Conservation (phyloP, 768 basidiomycete genomes). For the Russula dissimulans region DNA sequence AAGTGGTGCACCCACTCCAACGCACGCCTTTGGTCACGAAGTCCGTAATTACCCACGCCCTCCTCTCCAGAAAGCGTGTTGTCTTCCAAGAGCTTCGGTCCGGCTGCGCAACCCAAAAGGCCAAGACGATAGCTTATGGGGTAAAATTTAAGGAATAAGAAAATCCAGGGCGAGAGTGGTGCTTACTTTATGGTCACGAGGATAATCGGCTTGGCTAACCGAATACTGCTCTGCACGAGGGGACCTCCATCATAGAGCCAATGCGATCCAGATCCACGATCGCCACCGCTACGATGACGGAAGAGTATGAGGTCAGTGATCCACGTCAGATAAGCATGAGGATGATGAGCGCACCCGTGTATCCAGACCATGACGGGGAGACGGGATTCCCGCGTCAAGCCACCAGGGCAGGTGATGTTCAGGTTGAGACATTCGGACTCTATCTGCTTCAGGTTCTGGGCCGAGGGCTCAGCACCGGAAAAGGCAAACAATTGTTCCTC, state of each 20-base stretch:
- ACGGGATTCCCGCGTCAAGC: constrained; percentile 40
- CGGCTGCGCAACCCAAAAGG: constrained; percentile 67
- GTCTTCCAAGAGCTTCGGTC: constrained; percentile 54
- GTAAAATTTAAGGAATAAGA: constrained; percentile 6
- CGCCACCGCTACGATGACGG: constrained; percentile 45
- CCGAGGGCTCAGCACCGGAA: constrained; percentile 41
- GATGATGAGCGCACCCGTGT: constrained; percentile 52
- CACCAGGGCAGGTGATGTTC: constrained; percentile 69
- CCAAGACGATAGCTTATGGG: constrained; percentile 60
- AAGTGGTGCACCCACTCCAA: constrained; percentile 46
- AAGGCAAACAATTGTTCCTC: constrained; percentile 60
- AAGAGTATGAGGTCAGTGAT: constrained; percentile 7
- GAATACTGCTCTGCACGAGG: constrained; percentile 59
- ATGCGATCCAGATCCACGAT: constrained; percentile 62
- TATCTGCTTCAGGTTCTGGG: constrained; percentile 49
- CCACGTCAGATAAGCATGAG: not conserved
- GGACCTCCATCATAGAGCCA: constrained; percentile 73
- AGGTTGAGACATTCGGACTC: constrained; percentile 77
- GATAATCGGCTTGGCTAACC: constrained; percentile 54
- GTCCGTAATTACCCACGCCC: constrained; percentile 68
- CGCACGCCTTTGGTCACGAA: constrained; percentile 33
- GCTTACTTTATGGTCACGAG: constrained; percentile 70
- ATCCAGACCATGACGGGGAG: constrained; percentile 79
- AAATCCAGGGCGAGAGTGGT: constrained; percentile 16
- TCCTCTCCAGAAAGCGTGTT: constrained; percentile 55